Percentiles rank a stretch among this genome's conserved stretches.
Conservation (phyloP, 179 eudicot genomes). For the Amaranthus tricolor region DNA sequence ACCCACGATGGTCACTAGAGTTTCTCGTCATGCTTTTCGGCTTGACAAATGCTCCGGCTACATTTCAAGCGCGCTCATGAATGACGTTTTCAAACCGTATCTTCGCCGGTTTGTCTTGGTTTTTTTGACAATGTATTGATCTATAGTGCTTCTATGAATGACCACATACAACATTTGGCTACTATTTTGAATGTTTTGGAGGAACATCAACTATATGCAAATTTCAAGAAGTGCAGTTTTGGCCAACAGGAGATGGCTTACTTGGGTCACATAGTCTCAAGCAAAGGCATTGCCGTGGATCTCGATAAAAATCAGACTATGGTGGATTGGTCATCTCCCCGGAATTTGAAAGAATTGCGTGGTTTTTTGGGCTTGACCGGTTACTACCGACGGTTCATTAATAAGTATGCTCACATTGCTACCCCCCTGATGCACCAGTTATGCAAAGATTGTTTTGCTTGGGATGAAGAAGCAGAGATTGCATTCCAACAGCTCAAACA, state of each 20-base stretch:
- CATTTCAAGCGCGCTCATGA: too few species aligned
- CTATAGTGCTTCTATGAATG: too few species aligned
- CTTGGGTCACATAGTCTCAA: not conserved
- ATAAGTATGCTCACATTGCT: not conserved
- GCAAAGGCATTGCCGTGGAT: not conserved
- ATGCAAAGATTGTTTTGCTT: too few species aligned
- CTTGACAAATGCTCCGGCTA: too few species aligned
- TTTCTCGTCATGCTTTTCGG: too few species aligned
- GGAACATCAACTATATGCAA: not conserved
- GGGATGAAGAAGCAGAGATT: not conserved
- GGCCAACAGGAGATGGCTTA: not conserved
- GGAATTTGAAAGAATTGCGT: not conserved
- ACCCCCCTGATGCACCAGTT: not conserved
- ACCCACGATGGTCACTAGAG: too few species aligned
- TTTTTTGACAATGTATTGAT: too few species aligned
- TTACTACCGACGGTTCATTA: not conserved
- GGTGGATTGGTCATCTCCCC: not conserved
- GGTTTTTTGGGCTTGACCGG: not conserved
- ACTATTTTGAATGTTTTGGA: not conserved
- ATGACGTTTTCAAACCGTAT: too few species aligned
- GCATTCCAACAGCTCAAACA: not conserved
- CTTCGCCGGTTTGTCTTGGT: too few species aligned
- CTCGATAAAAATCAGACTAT: not conserved
- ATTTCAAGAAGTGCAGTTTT: not conserved
- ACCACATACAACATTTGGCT: too few species aligned